Percentiles rank a stretch among this genome's conserved stretches.
Evolutionary conservation across 345 rosid genomes (phyloP).

Genomic region (Lumnitzera racemosa): DNA sequence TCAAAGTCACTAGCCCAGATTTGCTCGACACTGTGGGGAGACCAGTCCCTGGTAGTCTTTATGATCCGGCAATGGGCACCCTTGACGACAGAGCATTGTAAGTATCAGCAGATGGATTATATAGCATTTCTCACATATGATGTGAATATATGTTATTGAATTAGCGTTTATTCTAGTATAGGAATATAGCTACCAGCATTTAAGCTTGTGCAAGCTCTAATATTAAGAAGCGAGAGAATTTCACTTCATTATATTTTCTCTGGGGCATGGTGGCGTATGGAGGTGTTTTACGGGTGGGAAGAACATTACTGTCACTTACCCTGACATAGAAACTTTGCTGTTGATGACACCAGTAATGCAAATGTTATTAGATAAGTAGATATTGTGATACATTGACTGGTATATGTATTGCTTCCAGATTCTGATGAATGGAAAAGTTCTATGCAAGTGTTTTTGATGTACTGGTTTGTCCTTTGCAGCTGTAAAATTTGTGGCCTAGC

Average conservation of each 20-base stretch:
- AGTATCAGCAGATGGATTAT: neutral
- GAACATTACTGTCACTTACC: no score
- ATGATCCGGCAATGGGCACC: slow-evolving; percentile 37
- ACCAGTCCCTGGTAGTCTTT: slow-evolving; percentile 34
- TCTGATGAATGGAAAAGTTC: neutral
- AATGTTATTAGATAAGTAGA: no score
- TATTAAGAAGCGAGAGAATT: no score
- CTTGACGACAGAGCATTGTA: slow-evolving; percentile 20
- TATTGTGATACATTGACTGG: neutral
- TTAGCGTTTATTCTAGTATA: no score
- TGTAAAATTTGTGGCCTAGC: slow-evolving; percentile 65
- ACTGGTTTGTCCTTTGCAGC: slow-evolving; percentile 36
- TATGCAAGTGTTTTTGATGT: neutral
- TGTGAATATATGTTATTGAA: no score
- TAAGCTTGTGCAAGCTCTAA: no score
- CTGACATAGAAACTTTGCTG: no score
- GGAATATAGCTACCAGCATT: no score
- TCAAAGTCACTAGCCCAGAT: slow-evolving; percentile 19
- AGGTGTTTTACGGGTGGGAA: no score
- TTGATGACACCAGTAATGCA: no score
- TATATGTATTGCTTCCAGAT: neutral
- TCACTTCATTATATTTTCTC: no score
- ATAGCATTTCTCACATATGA: neutral
- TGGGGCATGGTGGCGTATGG: no score
- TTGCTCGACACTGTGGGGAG: slow-evolving; percentile 24